Conservation (phyloP, 1,284 basidiomycete species). For the Cutaneotrichosporon sp. region DNA sequence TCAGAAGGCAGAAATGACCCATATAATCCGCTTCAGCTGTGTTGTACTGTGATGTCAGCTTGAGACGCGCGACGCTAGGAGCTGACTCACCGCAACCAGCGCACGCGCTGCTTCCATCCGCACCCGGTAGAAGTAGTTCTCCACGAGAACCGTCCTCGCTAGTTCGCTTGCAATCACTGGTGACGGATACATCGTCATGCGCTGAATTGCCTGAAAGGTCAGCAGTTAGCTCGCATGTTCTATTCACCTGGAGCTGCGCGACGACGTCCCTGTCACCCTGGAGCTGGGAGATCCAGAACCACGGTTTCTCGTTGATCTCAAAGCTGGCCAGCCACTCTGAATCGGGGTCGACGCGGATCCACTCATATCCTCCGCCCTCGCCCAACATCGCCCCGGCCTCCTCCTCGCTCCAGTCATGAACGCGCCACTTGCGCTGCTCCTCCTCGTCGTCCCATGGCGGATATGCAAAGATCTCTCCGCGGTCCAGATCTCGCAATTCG, state of each 20-base stretch:
- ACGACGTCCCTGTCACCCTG: conserved; percentile 97
- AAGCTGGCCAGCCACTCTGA: conserved; percentile 96
- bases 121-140: conserved; percentile 96
- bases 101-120: conserved; percentile 90
- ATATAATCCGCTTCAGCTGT: conserved; percentile 51
- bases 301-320: conserved; percentile 91
- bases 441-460: conserved; percentile 87
- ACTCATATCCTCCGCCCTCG: conserved; percentile 73
- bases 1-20: conserved; percentile 92
- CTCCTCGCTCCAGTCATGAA: conserved; percentile 96
- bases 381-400: conserved; percentile 89
- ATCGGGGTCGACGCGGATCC: conserved; percentile 98
- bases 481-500: conserved; percentile 72
- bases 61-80: background rate
- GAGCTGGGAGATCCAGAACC: conserved; percentile 98
- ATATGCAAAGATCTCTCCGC: conserved; percentile 75
- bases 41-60: conserved; percentile 31
- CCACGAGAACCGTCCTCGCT: conserved; percentile 87
- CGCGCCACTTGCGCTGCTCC: conserved; percentile 89
- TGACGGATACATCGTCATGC: conserved; percentile 73
- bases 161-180: conserved; percentile 85
- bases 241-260: conserved; percentile 83
- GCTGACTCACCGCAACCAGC: conserved; percentile 67
- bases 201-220: conserved; percentile 69
- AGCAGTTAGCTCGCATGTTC: background rate